Percentiles rank a stretch among this genome's conserved stretches.
Conservation (phyloP, 345 rosid genomes). For the Salix dunnii region DNA sequence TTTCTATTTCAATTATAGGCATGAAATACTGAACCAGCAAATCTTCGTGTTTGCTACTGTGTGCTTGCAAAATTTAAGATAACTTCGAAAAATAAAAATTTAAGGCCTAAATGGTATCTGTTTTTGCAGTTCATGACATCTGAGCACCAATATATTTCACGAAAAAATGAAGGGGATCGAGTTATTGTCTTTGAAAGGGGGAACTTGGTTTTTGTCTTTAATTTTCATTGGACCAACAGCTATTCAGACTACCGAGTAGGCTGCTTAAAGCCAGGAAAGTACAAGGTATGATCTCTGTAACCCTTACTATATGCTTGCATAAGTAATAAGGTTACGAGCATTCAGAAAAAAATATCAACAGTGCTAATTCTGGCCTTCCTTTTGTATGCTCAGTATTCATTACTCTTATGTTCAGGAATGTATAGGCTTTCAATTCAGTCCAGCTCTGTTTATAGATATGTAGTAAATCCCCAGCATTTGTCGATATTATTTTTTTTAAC, state of each 20-base stretch:
- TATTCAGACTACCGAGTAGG: conserved; percentile 79
- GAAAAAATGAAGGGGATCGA: conserved; percentile 80
- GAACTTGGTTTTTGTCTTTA: conserved; percentile 81
- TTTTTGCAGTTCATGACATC: conserved; percentile 86
- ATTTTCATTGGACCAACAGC: conserved; percentile 88
- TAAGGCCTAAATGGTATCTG: not conserved
- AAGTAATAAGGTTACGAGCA: not conserved
- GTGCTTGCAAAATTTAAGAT: not conserved
- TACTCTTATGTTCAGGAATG: too few species aligned
- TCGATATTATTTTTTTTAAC: not conserved
- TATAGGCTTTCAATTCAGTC: too few species aligned
- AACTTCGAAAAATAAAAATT: not conserved
- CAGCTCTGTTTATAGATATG: too few species aligned
- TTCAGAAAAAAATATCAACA: too few species aligned
- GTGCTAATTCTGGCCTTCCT: too few species aligned
- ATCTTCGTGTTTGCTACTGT: too few species aligned
- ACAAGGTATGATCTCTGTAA: conserved; percentile 55
- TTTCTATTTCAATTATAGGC: too few species aligned
- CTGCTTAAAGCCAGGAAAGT: conserved; percentile 82
- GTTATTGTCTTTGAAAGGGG: conserved; percentile 81
- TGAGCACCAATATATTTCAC: conserved; percentile 82
- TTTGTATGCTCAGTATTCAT: too few species aligned
- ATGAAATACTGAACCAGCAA: too few species aligned
- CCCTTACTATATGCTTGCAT: not conserved
- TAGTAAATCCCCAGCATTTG: not conserved